Base-by-base conservation (phyloP, 169 alveolate genomes). In the Cryptosporidium xiaoi region DNA sequence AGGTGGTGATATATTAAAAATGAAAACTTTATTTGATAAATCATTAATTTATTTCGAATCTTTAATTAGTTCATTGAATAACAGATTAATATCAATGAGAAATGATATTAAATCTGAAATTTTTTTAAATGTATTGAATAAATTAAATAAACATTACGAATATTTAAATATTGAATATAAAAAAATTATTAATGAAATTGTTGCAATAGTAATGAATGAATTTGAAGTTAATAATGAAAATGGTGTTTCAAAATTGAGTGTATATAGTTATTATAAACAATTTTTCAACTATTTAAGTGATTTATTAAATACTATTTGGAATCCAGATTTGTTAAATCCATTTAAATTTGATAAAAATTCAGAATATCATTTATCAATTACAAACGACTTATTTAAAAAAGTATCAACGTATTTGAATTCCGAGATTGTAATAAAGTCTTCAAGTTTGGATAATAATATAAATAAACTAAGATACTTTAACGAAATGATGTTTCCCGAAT, bases 401-500 rank as follows among this genome's bases (percentile, higher is more conserved):
- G 51, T 69, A 29, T 15, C n/a, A 13, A n/a, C n/a, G 2, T 69
- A 51, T 69, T 48, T 69, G 6, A 55, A 33, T 10, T 69, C 83
- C 6, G 58, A 69, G 40, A 20, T 15, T 6, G 13, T 55, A n/a
- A 29, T 7, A 2, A 56, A 31, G 12, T 27, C 2, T 33, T 29
- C 60, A 24, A 64, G 15, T 20, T 27, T 77, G 10, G 64, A 77
- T 10, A 27, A 34, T 62, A 36, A 0, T 15, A 3, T 77, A 24
- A 44, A 58, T 7, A 60, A 40, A 18, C 18, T 77, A 7, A 56
- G 87, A 7, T 40, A 77, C 33, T 77, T 44, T 77, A 77, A 77
- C 51, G 64, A 77, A 15, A 56, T 77, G 87, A 12, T 77, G 18
- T 46, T 77, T 36, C 71, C 64, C 12, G 87, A 77, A 10, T 31